A percentile compares a stretch with the other conserved stretches of the same genome.
Evolutionary conservation across 1,139 yeast genomes (phyloP).

Genomic region (Magnusiomyces fungicola): DNA sequence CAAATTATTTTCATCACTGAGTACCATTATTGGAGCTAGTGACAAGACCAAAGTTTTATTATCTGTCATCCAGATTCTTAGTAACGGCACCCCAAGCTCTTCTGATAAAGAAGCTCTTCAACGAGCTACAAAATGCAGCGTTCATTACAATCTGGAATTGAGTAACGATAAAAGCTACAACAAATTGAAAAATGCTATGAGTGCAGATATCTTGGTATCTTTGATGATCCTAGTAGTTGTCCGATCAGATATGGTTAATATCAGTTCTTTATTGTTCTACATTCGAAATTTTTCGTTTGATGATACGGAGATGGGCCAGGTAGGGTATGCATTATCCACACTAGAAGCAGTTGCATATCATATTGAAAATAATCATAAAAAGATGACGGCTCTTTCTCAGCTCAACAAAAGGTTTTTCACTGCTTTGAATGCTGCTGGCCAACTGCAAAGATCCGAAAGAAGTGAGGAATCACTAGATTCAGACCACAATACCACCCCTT

Average conservation of each 20-base stretch:
- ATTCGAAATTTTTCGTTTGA: constrained; percentile 53
- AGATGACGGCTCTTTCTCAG: constrained; percentile 40
- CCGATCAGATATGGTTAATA: constrained; percentile 50
- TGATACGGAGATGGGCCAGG: constrained; percentile 42
- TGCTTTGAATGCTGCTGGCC: constrained; percentile 48
- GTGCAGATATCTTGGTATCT: constrained; percentile 78
- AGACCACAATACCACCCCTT: constrained; percentile 13
- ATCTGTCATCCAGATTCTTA: constrained; percentile 47
- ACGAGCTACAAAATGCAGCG: constrained; percentile 16
- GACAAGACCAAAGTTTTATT: constrained; percentile 49
- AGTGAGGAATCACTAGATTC: constrained; percentile 1
- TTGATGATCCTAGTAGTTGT: constrained; percentile 64
- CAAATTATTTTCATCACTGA: constrained; percentile 45
- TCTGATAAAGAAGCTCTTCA: constrained; percentile 12
- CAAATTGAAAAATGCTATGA: constrained; percentile 35
- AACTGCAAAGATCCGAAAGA: constrained; percentile 5
- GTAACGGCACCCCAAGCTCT: constrained; percentile 25
- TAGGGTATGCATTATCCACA: constrained; percentile 65
- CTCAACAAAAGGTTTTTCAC: constrained; percentile 34
- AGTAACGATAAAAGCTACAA: constrained; percentile 20
- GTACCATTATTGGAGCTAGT: constrained; percentile 44
- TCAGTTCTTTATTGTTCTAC: constrained; percentile 61
- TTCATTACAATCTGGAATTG: constrained; percentile 17
- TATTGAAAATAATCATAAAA: constrained; percentile 40
- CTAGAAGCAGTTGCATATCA: constrained; percentile 75